A percentile compares a stretch with the other conserved stretches of the same genome.
These are phyloP conservation scores for Halteria grandinella DNA, from an alignment of 73 alveolate species.

Conservation along the genomic window DNA sequence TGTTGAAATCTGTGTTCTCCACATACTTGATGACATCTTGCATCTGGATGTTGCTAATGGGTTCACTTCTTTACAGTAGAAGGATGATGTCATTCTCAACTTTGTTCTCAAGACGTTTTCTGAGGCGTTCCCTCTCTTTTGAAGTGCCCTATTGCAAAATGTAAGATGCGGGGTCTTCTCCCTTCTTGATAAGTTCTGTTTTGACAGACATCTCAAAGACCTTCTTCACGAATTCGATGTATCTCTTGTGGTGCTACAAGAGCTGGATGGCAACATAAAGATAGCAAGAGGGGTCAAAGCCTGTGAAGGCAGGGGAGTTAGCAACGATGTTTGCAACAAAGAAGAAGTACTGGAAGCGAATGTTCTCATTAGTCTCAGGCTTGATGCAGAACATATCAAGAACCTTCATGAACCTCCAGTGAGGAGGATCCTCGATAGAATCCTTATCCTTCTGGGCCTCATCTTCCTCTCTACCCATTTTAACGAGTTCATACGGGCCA, in stretches of 20 bases:
- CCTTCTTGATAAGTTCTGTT: background rate
- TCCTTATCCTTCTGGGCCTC: background rate
- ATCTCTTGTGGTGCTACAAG: background rate
- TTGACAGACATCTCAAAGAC: background rate
- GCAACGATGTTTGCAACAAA: slow-evolving; percentile 32
- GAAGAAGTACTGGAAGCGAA: slow-evolving; percentile 25
- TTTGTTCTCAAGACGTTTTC: background rate
- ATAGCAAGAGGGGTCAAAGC: slow-evolving; percentile 1
- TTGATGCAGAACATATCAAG: slow-evolving; percentile 11
- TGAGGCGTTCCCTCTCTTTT: background rate
- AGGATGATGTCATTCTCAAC: slow-evolving; percentile 14
- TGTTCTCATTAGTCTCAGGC: slow-evolving; percentile 1
- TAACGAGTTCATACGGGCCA: background rate
- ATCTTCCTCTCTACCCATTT: background rate
- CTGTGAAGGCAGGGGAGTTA: background rate
- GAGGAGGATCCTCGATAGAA: background rate
- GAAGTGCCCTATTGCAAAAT: background rate
- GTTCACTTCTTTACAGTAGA: slow-evolving; percentile 32
- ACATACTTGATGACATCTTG: slow-evolving; percentile 8
- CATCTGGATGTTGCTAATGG: slow-evolving; percentile 1
- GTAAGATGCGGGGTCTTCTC: background rate
- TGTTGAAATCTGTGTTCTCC: slow-evolving; percentile 22
- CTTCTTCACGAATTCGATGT: background rate
- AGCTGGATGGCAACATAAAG: slow-evolving; percentile 4
- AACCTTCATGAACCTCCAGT: slow-evolving; percentile 16